Base-by-base conservation (phyloP, 768 basidiomycete species). In the Lyophyllum shimeji region DNA sequence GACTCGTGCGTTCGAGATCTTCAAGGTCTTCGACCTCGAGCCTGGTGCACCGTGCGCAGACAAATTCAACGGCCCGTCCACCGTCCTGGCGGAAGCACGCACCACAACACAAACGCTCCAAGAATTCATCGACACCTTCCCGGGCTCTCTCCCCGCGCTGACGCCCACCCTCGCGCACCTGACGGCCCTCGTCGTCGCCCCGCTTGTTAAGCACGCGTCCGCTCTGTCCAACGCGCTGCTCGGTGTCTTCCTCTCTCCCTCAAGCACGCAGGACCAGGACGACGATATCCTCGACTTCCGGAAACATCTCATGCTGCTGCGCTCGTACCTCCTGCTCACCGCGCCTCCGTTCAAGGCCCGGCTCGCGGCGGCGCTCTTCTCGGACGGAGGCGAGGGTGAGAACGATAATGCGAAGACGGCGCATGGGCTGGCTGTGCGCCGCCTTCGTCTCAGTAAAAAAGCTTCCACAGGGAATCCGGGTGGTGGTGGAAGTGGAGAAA, bases 251-350 rank as follows among this genome's bases (percentile, higher is more conserved):
- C 76, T 94, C 9, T 76, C 82, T 12, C 78, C 83, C 0, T 69
- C 80, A n/a, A n/a, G n/a, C 1, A 21, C 43, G 20, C 34, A 33
- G 5, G 20, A 27, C 13, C n/a, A n/a, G n/a, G 50, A 50, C 7
- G 18, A 15, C 39, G 83, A 83, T 7, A 78, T 79, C n/a, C 83
- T 93, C 49, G 84, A 86, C 60, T 74, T 94, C 34, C 82, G 78
- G 46, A 74, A 82, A 0, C 91, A 93, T 60, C 79, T 92, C 25
- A 63, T 73, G 23, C 76, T 93, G 44, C 74, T 93, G 39, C 83
- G 88, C 18, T 88, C 88, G 3, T 93, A 90, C 62, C 78, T 94
- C 49, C 75, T 93, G 15, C 73, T 94, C 45, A 83, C 87, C 1
- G 82, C 85, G 0, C 83, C 87, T 27, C 71, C 86, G 1, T 96